Evolutionary conservation across 805 yeast genomes (phyloP).

Genomic region (Candida saitoana): DNA sequence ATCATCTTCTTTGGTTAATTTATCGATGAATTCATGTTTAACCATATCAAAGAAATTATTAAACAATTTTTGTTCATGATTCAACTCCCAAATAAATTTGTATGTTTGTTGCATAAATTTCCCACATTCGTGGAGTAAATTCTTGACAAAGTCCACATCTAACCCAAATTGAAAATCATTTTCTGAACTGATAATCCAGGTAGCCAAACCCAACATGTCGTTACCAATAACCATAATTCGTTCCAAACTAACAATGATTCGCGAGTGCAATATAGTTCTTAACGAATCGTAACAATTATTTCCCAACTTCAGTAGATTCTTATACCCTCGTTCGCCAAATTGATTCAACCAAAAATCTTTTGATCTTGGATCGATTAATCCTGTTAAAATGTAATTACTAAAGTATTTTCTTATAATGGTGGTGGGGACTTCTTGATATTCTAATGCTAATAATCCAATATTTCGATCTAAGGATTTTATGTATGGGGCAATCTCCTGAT

Average conservation of each 20-base stretch:
- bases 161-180: conserved; percentile 11
- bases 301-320: conserved; percentile 51
- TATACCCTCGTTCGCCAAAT: conserved; percentile 63
- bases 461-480: conserved; percentile 27
- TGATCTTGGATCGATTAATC: conserved; percentile 46
- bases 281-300: conserved; percentile 47
- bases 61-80: conserved; percentile 44
- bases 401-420: conserved; percentile 21
- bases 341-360: conserved; percentile 61
- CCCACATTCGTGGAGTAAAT: conserved; percentile 13
- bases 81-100: conserved; percentile 38
- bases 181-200: conserved; percentile 28
- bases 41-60: conserved; percentile 46
- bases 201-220: conserved; percentile 37
- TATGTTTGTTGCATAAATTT: conserved; percentile 29
- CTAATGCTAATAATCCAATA: conserved; percentile 9
- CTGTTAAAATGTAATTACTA: conserved; percentile 49
- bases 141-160: conserved; percentile 7
- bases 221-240: conserved; percentile 45
- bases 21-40: conserved; percentile 29
- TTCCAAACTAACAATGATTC: conserved; percentile 54
- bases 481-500: conserved; percentile 22
- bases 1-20: conserved; percentile 38
- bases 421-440: conserved; percentile 11
- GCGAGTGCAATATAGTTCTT: conserved; percentile 44